Evolutionary conservation across 2,329 filamentous ascomycete genomes (phyloP).

Genomic region (Fusarium paranaense): DNA sequence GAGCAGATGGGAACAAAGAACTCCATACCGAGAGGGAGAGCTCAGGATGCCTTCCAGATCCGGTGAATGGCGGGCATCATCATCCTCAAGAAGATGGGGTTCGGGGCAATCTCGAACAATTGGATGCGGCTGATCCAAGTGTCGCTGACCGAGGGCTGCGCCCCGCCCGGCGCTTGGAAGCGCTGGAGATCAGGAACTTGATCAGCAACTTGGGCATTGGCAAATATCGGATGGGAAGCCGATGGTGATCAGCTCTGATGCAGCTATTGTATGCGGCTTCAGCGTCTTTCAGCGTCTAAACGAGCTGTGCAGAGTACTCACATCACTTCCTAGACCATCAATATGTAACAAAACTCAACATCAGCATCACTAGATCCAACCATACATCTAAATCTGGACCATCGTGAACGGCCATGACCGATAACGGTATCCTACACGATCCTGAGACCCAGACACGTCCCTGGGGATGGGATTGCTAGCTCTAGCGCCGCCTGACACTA

Average conservation of each 20-base stretch:
- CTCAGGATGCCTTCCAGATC: background rate
- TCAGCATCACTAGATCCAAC: background rate
- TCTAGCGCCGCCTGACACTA: constrained; percentile 28
- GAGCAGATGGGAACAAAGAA: background rate
- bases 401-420: background rate
- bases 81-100: background rate
- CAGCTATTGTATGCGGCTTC: background rate
- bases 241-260: constrained; percentile 11
- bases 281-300: background rate
- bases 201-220: constrained; percentile 38
- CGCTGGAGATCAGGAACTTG: constrained; percentile 33
- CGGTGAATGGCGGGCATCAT: background rate
- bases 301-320: background rate
- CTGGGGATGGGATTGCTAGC: constrained; percentile 7
- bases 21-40: background rate
- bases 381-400: background rate
- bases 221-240: constrained; percentile 16
- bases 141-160: background rate
- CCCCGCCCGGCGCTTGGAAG: constrained; percentile 20
- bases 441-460: background rate
- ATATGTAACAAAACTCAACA: background rate
- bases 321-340: background rate
- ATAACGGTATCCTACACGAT: background rate
- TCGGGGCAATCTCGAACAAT: background rate
- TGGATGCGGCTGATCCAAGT: constrained; percentile 1